These are phyloP conservation scores for Tagetes erecta DNA, from an alignment of 129 eudicot species.

Conservation along the genomic window DNA sequence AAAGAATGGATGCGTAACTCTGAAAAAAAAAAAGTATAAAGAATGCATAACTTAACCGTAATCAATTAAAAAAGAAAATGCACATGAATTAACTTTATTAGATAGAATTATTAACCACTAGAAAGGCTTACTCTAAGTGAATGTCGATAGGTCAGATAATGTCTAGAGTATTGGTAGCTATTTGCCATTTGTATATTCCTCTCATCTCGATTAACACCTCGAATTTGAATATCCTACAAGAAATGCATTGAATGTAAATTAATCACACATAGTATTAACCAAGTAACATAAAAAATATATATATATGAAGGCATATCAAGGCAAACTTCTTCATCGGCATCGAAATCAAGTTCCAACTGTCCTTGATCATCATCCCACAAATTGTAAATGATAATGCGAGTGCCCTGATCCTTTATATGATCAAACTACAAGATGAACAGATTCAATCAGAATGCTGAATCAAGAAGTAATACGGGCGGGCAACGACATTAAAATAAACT, in stretches of 20 bases:
- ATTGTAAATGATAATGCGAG: constrained; percentile 81
- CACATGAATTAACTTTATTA: not conserved
- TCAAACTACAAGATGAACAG: constrained; percentile 53
- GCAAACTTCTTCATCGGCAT: constrained; percentile 67
- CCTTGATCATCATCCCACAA: constrained; percentile 99
- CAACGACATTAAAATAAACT: not conserved
- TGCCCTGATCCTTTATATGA: constrained; percentile 80
- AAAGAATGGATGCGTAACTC: constrained; percentile 94
- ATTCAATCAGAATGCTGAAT: not conserved
- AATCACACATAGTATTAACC: constrained; percentile 16
- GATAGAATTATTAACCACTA: not conserved
- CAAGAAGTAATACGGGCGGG: not conserved
- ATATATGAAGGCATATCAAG: not conserved
- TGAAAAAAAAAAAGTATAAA: constrained; percentile 27
- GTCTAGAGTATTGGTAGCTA: constrained; percentile 75
- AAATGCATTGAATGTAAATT: constrained; percentile 14
- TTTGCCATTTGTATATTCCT: constrained; percentile 84
- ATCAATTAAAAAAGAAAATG: constrained; percentile 11
- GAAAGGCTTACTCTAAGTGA: constrained; percentile 70
- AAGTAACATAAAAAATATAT: not conserved
- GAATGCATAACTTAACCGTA: constrained; percentile 4
- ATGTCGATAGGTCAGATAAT: constrained; percentile 88
- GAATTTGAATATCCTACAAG: constrained; percentile 87
- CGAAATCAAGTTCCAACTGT: constrained; percentile 84
- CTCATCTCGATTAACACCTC: constrained; percentile 97